These are phyloP conservation scores for Saccharomycopsis vini DNA, from an alignment of 805 yeast species.

Conservation along the genomic window DNA sequence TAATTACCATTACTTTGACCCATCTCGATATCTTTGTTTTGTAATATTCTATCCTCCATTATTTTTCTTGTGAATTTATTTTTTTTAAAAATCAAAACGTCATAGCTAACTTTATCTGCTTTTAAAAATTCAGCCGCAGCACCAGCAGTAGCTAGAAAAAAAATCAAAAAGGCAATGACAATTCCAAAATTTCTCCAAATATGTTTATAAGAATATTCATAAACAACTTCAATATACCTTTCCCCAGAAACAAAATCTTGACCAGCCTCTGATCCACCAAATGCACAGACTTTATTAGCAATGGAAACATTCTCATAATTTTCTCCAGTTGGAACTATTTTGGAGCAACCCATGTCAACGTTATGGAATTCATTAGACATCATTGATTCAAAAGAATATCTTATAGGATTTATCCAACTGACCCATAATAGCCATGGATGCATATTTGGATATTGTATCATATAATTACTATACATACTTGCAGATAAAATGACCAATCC, in stretches of 20 bases:
- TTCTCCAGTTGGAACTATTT: conserved; percentile 53
- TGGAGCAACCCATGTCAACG: conserved; percentile 45
- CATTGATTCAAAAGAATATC: conserved; percentile 53
- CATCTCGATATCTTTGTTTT: conserved; percentile 23
- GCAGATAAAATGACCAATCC: conserved; percentile 44
- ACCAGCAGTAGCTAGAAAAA: conserved; percentile 19
- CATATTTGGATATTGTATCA: conserved; percentile 52
- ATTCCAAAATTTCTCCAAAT: conserved; percentile 80
- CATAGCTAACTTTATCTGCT: conserved; percentile 20
- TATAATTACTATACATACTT: conserved; percentile 55
- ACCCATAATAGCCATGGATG: conserved; percentile 70
- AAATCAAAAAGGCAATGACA: conserved; percentile 41
- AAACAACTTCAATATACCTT: conserved; percentile 40
- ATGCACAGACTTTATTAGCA: conserved; percentile 44
- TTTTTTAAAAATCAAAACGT: conserved; percentile 22
- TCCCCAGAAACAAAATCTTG: conserved; percentile 46
- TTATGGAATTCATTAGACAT: conserved; percentile 58
- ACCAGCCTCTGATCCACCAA: conserved; percentile 55
- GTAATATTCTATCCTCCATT: background rate
- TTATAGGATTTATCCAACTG: conserved; percentile 47
- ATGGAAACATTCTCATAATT: conserved; percentile 34
- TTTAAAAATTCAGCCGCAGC: conserved; percentile 22
- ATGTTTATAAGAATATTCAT: conserved; percentile 45
- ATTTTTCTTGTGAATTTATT: conserved; percentile 10
- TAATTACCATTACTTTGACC: conserved; percentile 26